These are phyloP conservation scores for Hydnomerulius pinastri DNA, from an alignment of 768 basidiomycete genomes.

Conservation along the genomic window DNA sequence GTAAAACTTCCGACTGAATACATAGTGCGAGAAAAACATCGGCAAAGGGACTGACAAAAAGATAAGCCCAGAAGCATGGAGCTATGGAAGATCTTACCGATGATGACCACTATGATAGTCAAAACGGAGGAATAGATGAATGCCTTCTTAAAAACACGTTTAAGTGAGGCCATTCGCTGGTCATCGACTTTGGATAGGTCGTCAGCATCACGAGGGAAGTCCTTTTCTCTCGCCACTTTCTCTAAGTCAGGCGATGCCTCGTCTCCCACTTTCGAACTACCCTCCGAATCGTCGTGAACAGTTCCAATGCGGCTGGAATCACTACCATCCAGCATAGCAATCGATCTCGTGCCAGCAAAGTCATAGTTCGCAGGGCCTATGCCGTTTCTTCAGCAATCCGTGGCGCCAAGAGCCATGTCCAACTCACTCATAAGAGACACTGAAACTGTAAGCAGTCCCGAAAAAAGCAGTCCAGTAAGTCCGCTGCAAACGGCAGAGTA, in stretches of 20 bases:
- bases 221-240: slow-evolving; percentile 9
- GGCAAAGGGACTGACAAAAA: slow-evolving; percentile 36
- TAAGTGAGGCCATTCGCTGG: slow-evolving; percentile 18
- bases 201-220: not conserved
- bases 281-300: slow-evolving; percentile 1
- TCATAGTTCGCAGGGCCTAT: slow-evolving; percentile 40
- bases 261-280: not conserved
- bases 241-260: slow-evolving; percentile 13
- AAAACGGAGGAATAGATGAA: slow-evolving; percentile 34
- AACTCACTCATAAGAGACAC: slow-evolving; percentile 38
- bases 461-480: slow-evolving; percentile 39
- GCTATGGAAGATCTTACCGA: slow-evolving; percentile 23
- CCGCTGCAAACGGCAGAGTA: slow-evolving; percentile 44
- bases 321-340: slow-evolving; percentile 31
- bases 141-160: slow-evolving; percentile 34
- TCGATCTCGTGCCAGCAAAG: slow-evolving; percentile 38
- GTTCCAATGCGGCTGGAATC: not conserved
- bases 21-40: slow-evolving; percentile 40
- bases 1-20: slow-evolving; percentile 38
- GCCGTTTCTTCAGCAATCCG: slow-evolving; percentile 1
- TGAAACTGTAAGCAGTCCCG: slow-evolving; percentile 36
- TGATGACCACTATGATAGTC: slow-evolving; percentile 36
- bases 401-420: not conserved
- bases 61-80: not conserved
- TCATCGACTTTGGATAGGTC: slow-evolving; percentile 4